phyloP scores from a whole-genome alignment of 1,284 basidiomycete genomes.

The Garcileccinum viscosum region DNA sequence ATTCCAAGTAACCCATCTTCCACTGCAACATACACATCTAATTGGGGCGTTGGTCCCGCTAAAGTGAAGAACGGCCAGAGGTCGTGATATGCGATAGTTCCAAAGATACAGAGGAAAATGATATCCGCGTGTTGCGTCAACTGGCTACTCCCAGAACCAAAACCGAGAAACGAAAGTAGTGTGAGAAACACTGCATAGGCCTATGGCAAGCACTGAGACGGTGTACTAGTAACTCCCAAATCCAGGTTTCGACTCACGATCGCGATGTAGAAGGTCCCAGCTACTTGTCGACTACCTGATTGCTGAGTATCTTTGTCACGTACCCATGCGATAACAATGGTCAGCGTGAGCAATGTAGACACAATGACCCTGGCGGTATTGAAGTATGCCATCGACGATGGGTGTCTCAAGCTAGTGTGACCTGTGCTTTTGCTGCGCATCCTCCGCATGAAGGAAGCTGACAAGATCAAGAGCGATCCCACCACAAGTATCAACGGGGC shows the following conservation, averaged over 20 bases:
- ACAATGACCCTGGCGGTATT: neutral
- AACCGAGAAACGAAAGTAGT: constrained; percentile 1
- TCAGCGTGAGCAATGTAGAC: neutral
- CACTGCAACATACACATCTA: constrained; percentile 1
- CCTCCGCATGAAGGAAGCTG: neutral
- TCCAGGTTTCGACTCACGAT: constrained; percentile 12
- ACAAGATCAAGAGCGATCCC: constrained; percentile 10
- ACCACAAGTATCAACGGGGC: neutral
- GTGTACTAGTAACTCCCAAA: neutral
- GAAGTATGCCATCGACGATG: neutral
- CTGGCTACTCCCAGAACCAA: neutral
- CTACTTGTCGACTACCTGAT: neutral
- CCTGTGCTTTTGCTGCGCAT: neutral
- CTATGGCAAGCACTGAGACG: neutral
- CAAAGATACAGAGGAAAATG: constrained; percentile 11
- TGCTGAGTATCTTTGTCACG: neutral
- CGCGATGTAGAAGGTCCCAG: neutral
- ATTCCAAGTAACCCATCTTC: constrained; percentile 10
- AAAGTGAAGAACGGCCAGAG: constrained; percentile 23
- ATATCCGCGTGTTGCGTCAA: constrained; percentile 12
- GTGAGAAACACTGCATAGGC: constrained; percentile 17
- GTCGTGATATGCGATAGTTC: constrained; percentile 10
- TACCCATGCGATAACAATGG: constrained; percentile 2
- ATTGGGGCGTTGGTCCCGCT: neutral
- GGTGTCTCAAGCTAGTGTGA: neutral